Conservation (phyloP, 108 stramenopile genomes). For the Pseudonitzschia pungens region DNA sequence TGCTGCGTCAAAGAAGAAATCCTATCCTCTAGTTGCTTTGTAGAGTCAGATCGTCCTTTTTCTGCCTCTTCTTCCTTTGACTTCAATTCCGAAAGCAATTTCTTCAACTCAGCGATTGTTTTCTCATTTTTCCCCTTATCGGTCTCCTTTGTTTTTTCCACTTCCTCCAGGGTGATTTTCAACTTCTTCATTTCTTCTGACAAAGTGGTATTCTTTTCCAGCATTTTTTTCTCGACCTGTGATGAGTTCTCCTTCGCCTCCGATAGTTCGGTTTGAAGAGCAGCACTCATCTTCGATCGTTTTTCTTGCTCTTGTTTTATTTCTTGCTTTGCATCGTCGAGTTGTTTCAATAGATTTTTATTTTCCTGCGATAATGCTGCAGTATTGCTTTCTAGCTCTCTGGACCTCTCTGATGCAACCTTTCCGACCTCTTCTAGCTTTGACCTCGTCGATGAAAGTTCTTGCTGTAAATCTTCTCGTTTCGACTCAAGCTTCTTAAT, state of each 20-base stretch:
- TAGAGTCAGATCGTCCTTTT: neutral
- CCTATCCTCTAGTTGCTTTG: constrained; percentile 9
- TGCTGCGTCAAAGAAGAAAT: constrained; percentile 8
- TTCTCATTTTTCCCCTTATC: neutral
- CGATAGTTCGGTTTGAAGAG: constrained; percentile 2
- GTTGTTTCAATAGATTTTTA: neutral
- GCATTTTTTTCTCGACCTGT: neutral
- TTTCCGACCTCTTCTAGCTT: constrained; percentile 12
- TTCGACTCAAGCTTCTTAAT: neutral
- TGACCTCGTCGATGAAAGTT: constrained; percentile 11
- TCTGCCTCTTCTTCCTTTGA: neutral
- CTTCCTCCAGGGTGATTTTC: neutral
- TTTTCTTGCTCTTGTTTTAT: constrained; percentile 9
- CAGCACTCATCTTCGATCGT: neutral
- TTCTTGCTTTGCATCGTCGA: constrained; percentile 1
- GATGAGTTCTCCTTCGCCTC: neutral
- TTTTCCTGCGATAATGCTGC: constrained; percentile 11
- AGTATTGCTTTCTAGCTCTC: constrained; percentile 16
- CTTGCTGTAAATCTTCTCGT: constrained; percentile 7
- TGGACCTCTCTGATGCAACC: constrained; percentile 12
- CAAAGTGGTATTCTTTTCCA: constrained; percentile 3
- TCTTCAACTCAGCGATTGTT: neutral
- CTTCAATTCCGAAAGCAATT: constrained; percentile 10
- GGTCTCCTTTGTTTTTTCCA: neutral
- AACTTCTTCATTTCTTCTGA: neutral